Evolutionary conservation across 208 protist species (phyloP), one percentile per base, ranked within the genome.

Genomic region (Leptomonas pyrrhocoris): DNA sequence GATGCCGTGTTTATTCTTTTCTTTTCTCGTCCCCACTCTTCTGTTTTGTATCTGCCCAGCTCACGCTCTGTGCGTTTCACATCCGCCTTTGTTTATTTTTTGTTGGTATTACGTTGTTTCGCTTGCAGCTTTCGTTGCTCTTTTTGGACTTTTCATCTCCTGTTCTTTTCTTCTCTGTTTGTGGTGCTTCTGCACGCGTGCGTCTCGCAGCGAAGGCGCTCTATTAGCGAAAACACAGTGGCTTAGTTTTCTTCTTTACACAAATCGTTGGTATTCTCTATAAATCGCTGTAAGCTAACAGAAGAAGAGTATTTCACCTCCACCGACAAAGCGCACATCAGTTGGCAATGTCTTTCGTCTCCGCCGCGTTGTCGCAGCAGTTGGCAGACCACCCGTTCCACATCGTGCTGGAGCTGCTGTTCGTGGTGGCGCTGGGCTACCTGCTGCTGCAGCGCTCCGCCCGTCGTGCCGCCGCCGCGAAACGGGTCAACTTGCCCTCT

Each of bases 331-430:
- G 19, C 18, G 12, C 15, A 69, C 1, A 12, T 38, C n/a, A 49
- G 30, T n/a, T 2, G 51, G 28, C 31, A 46, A 74, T 75, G 69
- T 25, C 69, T 30, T 70, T 54, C 34, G 15, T 70, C 1, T 66
- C 42, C 0, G 40, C 18, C 12, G 40, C 31, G 55, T 38, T 81
- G 30, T 54, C 68, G 53, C 49, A 81, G 62, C 78, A 91, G 70
- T 61, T 90, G 58, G 18, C 63, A 57, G 62, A 77, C 25, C 83
- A 92, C 68, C 89, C 87, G 9, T 81, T 90, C 48, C 86, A 92
- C 75, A 71, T 92, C 46, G 18, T 84, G 28, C 54, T 93, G 31
- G 90, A 94, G 66, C 62, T 92, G 57, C 43, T 86, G n/a, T 87
- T 93, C 50, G 74, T 83, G 3, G 76, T 81, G 13, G 76, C 56